Base-by-base conservation (phyloP, 176 grass and related monocot species). In the Pontederia crassipes region DNA sequence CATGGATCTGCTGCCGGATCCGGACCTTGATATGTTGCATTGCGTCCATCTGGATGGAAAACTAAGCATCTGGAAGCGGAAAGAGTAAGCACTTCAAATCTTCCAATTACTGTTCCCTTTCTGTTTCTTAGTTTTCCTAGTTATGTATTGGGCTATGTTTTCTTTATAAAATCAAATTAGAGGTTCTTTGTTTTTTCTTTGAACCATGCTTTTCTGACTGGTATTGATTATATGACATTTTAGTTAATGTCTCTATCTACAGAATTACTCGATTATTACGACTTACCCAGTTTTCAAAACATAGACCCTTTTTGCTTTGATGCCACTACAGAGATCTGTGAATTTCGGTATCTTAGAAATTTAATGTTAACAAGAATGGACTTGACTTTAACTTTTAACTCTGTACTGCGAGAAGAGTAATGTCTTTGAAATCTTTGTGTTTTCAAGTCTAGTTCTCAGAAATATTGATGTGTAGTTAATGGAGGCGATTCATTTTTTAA, bases 11-110 rank as follows among this genome's bases (percentile, higher is more conserved):
- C 74, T 97, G 79, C 73, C 83, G 12, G 92, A 97, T 78, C 76
- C 86, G 8, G 84, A 85, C 49, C 62, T 82, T 2, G 81, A 97
- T 65, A 55, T 90, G 17, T 70, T 91, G 32, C 91, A 88, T 35
- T 97, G 84, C 75, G 83, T 81, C 7, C 92, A 97, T 81, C n/a
- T 77, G 5, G 92, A 97, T 50, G 87, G 92, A 46, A 97, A 91
- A 70, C 70, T 97, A 15, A 91, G 81, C 74, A 83, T 97, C 56
- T 97, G 87, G 92, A 97, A 82, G 64, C 81, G 87, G 54, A 97
- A 91, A 79, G 78, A 79, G 92, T 83, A 56, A 58, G 75, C 18
- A 45, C 52, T 29, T 29, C 53, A 46, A 20, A 18, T 29, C 51
- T 11, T 74, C 40, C 17, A 40, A 40, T 52, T 58, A 60, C 45